Evolutionary conservation across 805 yeast genomes (phyloP), one percentile per base, ranked within the genome.

Genomic region (Komagataella populi): DNA sequence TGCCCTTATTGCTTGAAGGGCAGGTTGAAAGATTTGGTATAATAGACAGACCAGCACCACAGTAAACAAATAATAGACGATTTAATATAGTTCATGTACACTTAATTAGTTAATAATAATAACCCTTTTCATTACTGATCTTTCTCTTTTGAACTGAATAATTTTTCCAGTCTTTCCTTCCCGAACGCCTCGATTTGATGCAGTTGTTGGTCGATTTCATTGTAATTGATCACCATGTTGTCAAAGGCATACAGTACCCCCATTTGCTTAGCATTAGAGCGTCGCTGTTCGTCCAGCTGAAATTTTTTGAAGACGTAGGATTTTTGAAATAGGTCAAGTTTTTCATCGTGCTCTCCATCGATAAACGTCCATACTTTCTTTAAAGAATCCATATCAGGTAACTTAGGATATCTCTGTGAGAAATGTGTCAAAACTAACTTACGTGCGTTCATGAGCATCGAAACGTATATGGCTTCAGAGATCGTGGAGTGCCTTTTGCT

Each of bases 401-500:
- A 61, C 54, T 77, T 76, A 2, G 87, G 84, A 60, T 87, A 93
- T 55, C 99, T 74, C 56, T 93, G 95, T 53, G 96, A 85, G 68
- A 93, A 90, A 68, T 93, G 99, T 0, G 99, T 93, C 46, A 93
- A 69, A 4, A 93, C 70, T 23, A 88, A 66, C 55, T 82, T 78
- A 30, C 73, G 70, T 22, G 90, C 88, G 20, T 74, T 67, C 98
- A 93, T 91, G 44, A 70, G 64, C 51, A 76, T 70, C 0, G 87
- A 80, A 2, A 89, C 81, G 14, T 69, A 70, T 24, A 90, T 72
- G 0, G 98, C 98, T 61, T 91, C 98, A 18, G 84, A 77, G 52
- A 89, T 78, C 0, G 99, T 93, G 12, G 95, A 81, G 62, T 93
- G 99, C 54, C 80, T 78, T 63, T 93, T 93, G 39, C 76, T 73